Evolutionary conservation across 148 eudicot species (phyloP).

Genomic region (Vaccinium vitisidaea): DNA sequence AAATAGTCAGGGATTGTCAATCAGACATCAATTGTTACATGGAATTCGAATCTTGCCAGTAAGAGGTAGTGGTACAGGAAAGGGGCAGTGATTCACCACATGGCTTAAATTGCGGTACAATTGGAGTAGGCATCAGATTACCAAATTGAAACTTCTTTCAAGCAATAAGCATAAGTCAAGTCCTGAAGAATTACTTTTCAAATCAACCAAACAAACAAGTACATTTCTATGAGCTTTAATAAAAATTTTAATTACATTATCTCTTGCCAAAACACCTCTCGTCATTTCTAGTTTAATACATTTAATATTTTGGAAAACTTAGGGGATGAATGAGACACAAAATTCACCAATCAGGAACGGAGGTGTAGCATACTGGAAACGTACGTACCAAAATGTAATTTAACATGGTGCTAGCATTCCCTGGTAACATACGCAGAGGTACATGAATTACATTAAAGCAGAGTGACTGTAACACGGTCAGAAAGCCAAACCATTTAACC

Average conservation of each 20-base stretch:
- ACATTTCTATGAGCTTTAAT: background rate
- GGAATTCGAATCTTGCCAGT: background rate
- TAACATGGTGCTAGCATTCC: background rate
- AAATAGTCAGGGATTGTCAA: background rate
- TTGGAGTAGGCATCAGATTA: background rate
- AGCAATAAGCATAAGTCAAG: background rate
- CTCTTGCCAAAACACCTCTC: background rate
- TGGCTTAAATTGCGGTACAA: background rate
- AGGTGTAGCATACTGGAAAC: background rate
- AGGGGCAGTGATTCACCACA: background rate
- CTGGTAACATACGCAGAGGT: background rate
- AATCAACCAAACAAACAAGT: background rate
- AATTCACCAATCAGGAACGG: background rate
- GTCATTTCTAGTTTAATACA: background rate
- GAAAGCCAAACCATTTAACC: background rate
- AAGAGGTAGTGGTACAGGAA: background rate
- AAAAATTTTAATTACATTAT: background rate
- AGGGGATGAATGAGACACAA: background rate
- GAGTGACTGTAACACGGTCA: background rate
- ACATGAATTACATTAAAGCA: background rate
- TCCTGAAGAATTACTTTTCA: background rate
- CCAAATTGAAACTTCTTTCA: background rate
- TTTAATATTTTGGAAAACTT: background rate
- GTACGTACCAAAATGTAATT: background rate
- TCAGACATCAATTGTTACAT: background rate